A percentile compares a stretch with the other conserved stretches of the same genome.
Conservation (phyloP, 2,329 filamentous ascomycete species). For the Dichotomopilus funicola region DNA sequence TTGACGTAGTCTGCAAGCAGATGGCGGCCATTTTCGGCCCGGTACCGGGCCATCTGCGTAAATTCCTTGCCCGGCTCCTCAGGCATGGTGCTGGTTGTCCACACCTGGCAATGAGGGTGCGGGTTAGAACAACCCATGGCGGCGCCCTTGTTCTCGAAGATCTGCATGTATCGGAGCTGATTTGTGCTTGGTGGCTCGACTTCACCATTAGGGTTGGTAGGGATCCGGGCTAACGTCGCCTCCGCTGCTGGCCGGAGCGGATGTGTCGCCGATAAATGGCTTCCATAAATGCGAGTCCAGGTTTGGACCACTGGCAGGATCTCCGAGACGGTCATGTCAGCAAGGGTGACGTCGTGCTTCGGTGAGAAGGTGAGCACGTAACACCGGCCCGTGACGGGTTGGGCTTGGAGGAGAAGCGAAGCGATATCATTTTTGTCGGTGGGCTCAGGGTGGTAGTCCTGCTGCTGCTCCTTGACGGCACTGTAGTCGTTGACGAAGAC, state of each 20-base stretch:
- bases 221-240: conserved; percentile 30
- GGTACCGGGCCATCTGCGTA: conserved; percentile 71
- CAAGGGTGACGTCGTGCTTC: conserved; percentile 83
- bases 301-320: conserved; percentile 80
- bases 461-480: conserved; percentile 89
- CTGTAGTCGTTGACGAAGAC: conserved; percentile 98
- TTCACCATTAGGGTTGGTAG: conserved; percentile 32
- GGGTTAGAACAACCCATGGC: conserved; percentile 99
- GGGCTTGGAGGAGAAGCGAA: conserved; percentile 69
- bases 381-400: conserved; percentile 88
- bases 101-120: conserved; percentile 93
- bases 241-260: conserved; percentile 46
- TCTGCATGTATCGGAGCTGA: conserved; percentile 95
- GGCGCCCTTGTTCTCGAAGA: conserved; percentile 97
- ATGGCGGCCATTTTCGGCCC: conserved; percentile 63
- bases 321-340: conserved; percentile 71
- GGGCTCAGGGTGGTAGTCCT: conserved; percentile 55
- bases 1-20: conserved; percentile 81
- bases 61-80: conserved; percentile 83
- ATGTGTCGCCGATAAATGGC: conserved; percentile 68
- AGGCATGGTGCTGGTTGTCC: conserved; percentile 85
- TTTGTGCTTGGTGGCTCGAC: conserved; percentile 47
- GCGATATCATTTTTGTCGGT: conserved; percentile 50
- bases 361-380: conserved; percentile 95
- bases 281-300: conserved; percentile 85